A percentile compares a stretch with the other conserved stretches of the same genome.
These are phyloP conservation scores for Pterocarpus macrocarpus DNA, from an alignment of 306 rosid species.

Conservation along the genomic window DNA sequence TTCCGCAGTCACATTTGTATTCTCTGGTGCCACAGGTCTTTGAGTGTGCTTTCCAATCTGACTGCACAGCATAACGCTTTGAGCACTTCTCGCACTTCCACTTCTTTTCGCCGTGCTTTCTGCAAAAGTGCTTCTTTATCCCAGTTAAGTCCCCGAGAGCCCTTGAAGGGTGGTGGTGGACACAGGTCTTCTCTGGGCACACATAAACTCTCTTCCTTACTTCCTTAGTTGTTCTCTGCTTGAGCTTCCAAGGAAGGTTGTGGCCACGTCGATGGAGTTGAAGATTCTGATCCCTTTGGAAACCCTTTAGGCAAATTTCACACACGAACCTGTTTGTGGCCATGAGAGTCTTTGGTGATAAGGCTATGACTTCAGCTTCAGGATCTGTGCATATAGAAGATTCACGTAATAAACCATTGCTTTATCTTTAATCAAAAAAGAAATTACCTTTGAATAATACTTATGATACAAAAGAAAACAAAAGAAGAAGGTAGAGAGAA, in stretches of 20 bases:
- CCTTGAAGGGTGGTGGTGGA: conserved; percentile 71
- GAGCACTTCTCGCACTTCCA: conserved; percentile 83
- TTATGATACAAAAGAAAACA: background rate
- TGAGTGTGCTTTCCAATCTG: conserved; percentile 82
- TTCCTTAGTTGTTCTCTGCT: conserved; percentile 74
- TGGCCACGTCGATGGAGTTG: conserved; percentile 78
- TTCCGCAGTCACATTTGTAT: conserved; percentile 81
- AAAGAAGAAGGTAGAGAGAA: background rate
- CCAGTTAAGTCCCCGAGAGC: conserved; percentile 80
- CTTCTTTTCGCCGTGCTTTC: conserved; percentile 82
- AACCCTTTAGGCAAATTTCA: conserved; percentile 75
- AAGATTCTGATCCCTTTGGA: conserved; percentile 79
- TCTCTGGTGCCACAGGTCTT: conserved; percentile 81
- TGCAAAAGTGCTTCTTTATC: conserved; percentile 75
- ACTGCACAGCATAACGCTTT: conserved; percentile 74
- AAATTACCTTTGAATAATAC: conserved; percentile 32
- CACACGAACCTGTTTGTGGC: conserved; percentile 77
- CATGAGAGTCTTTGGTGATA: conserved; percentile 77
- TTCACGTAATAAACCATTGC: background rate
- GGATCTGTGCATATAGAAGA: conserved; percentile 60
- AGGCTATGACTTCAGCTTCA: conserved; percentile 78
- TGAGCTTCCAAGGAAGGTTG: conserved; percentile 82
- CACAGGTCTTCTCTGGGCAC: conserved; percentile 74
- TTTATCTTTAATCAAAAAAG: background rate
- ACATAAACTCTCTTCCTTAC: conserved; percentile 71